phyloP scores from a whole-genome alignment of 768 basidiomycete genomes.

The Kwoniella sp. region DNA sequence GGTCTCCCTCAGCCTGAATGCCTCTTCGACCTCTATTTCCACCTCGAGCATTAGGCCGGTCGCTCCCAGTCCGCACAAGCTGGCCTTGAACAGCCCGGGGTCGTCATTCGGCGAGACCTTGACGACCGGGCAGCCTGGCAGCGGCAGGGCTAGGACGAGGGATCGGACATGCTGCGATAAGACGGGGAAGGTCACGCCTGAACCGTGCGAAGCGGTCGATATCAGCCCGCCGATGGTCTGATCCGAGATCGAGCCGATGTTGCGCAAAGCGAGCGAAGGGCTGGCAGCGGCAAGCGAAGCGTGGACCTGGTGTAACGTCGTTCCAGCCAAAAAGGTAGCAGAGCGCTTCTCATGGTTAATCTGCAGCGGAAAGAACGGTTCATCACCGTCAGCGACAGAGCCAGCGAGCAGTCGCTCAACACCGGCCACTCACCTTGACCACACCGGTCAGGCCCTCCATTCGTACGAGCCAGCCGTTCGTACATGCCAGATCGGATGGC shows the following conservation, averaged over 20 bases:
- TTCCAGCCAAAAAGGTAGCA: constrained; percentile 42
- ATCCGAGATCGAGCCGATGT: constrained; percentile 92
- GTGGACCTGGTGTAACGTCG: constrained; percentile 69
- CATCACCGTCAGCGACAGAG: neutral
- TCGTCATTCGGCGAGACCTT: constrained; percentile 61
- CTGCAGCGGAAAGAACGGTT: constrained; percentile 12
- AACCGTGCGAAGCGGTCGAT: constrained; percentile 92
- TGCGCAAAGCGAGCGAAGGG: constrained; percentile 70
- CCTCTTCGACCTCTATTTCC: constrained; percentile 70
- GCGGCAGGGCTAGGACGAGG: constrained; percentile 68
- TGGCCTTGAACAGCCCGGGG: constrained; percentile 77
- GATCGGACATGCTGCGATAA: constrained; percentile 69
- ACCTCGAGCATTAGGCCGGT: constrained; percentile 83
- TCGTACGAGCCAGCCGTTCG: constrained; percentile 75
- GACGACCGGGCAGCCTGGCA: constrained; percentile 61
- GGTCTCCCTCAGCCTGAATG: constrained; percentile 72
- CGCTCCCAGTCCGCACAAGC: constrained; percentile 81
- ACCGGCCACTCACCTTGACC: constrained; percentile 74
- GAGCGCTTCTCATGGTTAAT: constrained; percentile 29
- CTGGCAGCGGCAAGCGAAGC: constrained; percentile 60
- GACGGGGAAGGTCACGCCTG: constrained; percentile 72
- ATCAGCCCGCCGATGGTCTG: constrained; percentile 89
- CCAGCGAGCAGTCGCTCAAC: neutral
- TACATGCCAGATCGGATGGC: constrained; percentile 90
- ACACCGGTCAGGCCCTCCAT: constrained; percentile 68